A percentile compares a stretch with the other conserved stretches of the same genome.
These are phyloP conservation scores for Aspergillus leporis DNA, from an alignment of 495 filamentous ascomycete species.

Conservation along the genomic window DNA sequence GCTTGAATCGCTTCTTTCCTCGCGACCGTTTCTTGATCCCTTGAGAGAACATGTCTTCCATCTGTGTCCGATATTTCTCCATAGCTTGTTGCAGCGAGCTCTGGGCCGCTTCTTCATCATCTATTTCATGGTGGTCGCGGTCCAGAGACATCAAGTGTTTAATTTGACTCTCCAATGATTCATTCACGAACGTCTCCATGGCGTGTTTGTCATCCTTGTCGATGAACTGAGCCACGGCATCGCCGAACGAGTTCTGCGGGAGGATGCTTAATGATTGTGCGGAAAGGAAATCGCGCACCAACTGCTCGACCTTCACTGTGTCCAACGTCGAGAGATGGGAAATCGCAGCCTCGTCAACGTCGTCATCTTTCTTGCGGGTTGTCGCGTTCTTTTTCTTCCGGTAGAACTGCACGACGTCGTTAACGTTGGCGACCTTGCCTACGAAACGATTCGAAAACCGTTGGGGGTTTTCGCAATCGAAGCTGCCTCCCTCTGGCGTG, in stretches of 20 bases:
- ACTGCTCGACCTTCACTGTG: constrained; percentile 78
- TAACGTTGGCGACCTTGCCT: constrained; percentile 86
- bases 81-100: constrained; percentile 65
- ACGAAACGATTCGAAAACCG: constrained; percentile 94
- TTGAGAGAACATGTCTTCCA: constrained; percentile 70
- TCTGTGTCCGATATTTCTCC: constrained; percentile 64
- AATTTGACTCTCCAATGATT: constrained; percentile 74
- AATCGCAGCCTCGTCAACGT: constrained; percentile 58
- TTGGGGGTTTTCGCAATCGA: constrained; percentile 93
- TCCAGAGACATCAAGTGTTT: constrained; percentile 68
- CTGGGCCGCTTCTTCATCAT: constrained; percentile 60
- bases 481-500: constrained; percentile 81
- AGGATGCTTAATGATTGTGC: constrained; percentile 87
- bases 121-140: constrained; percentile 65
- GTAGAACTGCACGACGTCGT: constrained; percentile 91
- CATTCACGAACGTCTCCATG: constrained; percentile 83
- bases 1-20: constrained; percentile 66
- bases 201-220: constrained; percentile 95
- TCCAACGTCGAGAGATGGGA: constrained; percentile 64
- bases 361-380: constrained; percentile 40
- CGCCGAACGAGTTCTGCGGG: constrained; percentile 85
- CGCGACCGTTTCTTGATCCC: constrained; percentile 63
- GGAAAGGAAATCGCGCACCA: constrained; percentile 82
- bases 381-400: constrained; percentile 68
- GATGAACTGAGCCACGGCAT: constrained; percentile 91